Percentiles rank a stretch among this genome's conserved stretches.
These are phyloP conservation scores for Phycomyces nitens DNA, from an alignment of 192 early-diverging fungal species.

Conservation along the genomic window DNA sequence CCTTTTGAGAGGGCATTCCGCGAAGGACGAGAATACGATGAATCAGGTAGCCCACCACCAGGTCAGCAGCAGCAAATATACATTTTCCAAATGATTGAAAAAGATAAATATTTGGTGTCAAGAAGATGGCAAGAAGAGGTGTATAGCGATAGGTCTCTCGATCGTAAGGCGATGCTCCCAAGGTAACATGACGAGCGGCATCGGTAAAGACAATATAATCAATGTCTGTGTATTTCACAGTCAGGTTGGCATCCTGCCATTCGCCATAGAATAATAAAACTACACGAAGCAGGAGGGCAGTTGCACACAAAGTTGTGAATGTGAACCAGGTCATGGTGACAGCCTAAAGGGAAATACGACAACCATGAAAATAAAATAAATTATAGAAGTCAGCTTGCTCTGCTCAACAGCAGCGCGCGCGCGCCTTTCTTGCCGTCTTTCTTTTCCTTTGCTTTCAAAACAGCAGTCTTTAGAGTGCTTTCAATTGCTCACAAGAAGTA, in stretches of 20 bases:
- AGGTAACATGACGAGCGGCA: constrained; percentile 75
- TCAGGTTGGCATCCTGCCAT: constrained; percentile 82
- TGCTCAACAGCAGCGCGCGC: not conserved
- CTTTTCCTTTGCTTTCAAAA: too few species aligned
- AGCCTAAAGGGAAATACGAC: not conserved
- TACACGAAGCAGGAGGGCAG: constrained; percentile 51
- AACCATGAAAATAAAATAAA: not conserved
- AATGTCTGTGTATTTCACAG: constrained; percentile 98
- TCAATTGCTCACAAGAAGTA: too few species aligned
- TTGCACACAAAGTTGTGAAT: constrained; percentile 23
- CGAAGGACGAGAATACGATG: constrained; percentile 47
- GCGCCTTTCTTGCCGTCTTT: too few species aligned
- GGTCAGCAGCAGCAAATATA: constrained; percentile 83
- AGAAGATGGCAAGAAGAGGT: constrained; percentile 83
- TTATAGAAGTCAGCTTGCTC: not conserved
- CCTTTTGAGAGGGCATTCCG: constrained; percentile 48
- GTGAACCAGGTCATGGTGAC: constrained; percentile 13
- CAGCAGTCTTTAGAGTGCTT: too few species aligned
- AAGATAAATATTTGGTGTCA: constrained; percentile 81
- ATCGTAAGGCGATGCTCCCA: constrained; percentile 76
- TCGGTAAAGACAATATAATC: constrained; percentile 98
- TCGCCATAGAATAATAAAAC: constrained; percentile 77
- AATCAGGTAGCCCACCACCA: constrained; percentile 73
- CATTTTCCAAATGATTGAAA: constrained; percentile 84
- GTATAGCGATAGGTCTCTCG: constrained; percentile 97